Evolutionary conservation across 768 basidiomycete genomes (phyloP), one percentile per base, ranked within the genome.

Genomic region (Fomitopsis serialis): DNA sequence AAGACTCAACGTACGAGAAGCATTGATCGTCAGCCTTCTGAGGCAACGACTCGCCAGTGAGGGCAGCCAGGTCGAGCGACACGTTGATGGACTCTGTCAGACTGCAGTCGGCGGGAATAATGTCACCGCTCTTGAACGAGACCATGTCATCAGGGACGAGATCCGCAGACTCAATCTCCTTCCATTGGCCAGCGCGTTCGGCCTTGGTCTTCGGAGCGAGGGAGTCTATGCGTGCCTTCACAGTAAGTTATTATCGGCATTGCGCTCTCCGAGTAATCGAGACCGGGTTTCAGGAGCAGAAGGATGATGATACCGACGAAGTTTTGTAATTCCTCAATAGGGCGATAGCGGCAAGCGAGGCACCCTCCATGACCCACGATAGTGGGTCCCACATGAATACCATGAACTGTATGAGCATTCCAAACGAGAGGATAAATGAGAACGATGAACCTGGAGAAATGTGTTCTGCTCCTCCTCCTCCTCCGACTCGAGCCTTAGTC

Each of bases 331-430:
- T 98, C 95, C 98, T 98, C 52, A 96, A 97, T 27, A 98, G 82
- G 40, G 82, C 93, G 69, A 98, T 98, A 45, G 96, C 95, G 60
- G 94, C 92, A 27, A 93, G 78, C 8, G 92, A 90, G 36, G 94
- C 94, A 57, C 87, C 93, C 72, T 98, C 96, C 96, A 98, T 98
- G 72, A 98, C 96, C 96, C 96, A 98, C 32, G 96, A 98, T 12
- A 98, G 78, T 42, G 96, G 96, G 75, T 98, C 98, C 96, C 96
- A 98, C 96, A 98, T 98, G 81, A 98, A 98, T 68, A 85, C 85
- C 61, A 93, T 74, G 72, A 95, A 93, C 35, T 6, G 11, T 11
- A 11, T 32, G 6, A 32, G 29, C 5, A 49, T 29, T n/a, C 3
- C 3, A 3, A 47, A n/a, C 10, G n/a, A 40, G 4, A 22, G 37